Percentiles rank a stretch among this genome's conserved stretches.
phyloP scores from a whole-genome alignment of 768 basidiomycete genomes.

The Boletus rubroflammeus region DNA sequence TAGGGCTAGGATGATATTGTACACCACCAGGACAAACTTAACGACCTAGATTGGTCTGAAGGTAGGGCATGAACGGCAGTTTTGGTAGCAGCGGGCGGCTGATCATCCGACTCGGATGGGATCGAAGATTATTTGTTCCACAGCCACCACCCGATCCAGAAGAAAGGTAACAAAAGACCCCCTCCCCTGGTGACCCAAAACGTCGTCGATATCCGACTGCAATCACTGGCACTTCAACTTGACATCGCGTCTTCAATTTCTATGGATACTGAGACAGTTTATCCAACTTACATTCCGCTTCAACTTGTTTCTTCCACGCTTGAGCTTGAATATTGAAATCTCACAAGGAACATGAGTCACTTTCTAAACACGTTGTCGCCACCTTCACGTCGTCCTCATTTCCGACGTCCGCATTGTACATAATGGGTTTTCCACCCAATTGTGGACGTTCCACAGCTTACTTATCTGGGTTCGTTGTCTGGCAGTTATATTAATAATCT shows the following conservation, averaged over 20 bases:
- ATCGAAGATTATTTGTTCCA: too few relatives aligned
- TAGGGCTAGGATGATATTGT: background rate
- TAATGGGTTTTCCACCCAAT: slow-evolving; percentile 5
- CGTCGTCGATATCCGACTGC: background rate
- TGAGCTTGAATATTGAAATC: background rate
- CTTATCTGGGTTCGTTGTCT: slow-evolving; percentile 3
- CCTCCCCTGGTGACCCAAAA: background rate
- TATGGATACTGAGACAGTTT: background rate
- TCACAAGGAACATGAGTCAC: background rate
- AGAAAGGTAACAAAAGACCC: background rate
- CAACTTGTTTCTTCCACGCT: background rate
- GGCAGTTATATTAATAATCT: slow-evolving; percentile 8
- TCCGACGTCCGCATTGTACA: slow-evolving; percentile 20
- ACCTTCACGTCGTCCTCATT: slow-evolving; percentile 15
- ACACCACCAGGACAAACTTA: background rate
- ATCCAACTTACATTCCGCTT: background rate
- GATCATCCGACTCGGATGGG: too few relatives aligned
- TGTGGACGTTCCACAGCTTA: slow-evolving; percentile 6
- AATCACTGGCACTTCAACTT: background rate
- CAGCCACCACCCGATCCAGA: background rate
- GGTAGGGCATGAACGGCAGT: background rate
- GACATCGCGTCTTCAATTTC: background rate
- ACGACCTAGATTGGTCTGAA: too few relatives aligned
- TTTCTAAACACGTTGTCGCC: slow-evolving; percentile 21
- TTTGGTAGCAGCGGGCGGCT: too few relatives aligned